Conservation (phyloP, 495 filamentous ascomycete species). For the Podospora conica region DNA sequence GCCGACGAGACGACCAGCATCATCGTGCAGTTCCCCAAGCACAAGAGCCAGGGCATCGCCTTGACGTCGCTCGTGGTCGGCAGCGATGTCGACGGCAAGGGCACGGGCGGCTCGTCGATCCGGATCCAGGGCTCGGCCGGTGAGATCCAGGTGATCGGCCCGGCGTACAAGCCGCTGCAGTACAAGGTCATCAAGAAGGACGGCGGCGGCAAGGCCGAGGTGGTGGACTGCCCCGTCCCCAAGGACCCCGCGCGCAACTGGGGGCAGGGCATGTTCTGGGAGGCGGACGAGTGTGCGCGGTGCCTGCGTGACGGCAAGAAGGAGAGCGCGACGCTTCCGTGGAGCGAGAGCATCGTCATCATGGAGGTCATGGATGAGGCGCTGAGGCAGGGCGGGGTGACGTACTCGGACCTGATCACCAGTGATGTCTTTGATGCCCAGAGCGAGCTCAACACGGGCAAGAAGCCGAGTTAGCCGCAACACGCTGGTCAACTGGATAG, state of each 20-base stretch:
- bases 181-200: conserved; percentile 55
- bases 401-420: conserved; percentile 78
- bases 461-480: conserved; percentile 14
- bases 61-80: conserved; percentile 65
- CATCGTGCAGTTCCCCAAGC: conserved; percentile 66
- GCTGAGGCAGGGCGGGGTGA: conserved; percentile 66
- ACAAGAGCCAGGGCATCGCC: conserved; percentile 67
- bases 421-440: conserved; percentile 60
- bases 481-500: neutral
- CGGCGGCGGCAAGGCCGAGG: conserved; percentile 43
- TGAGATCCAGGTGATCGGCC: conserved; percentile 76
- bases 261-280: conserved; percentile 89
- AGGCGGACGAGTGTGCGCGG: conserved; percentile 83
- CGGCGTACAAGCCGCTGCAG: conserved; percentile 61
- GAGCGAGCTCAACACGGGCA: conserved; percentile 47
- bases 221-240: conserved; percentile 60
- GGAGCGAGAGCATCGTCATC: conserved; percentile 81
- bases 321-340: conserved; percentile 67
- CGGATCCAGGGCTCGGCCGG: conserved; percentile 81
- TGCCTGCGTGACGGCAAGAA: conserved; percentile 76
- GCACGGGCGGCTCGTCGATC: conserved; percentile 58
- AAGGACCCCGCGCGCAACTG: conserved; percentile 41
- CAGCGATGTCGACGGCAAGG: conserved; percentile 59
- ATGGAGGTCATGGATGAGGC: conserved; percentile 95
- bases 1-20: conserved; percentile 79